Evolutionary conservation across 352 stramenopile species (phyloP).

Genomic region (Globisporangium parvum): DNA sequence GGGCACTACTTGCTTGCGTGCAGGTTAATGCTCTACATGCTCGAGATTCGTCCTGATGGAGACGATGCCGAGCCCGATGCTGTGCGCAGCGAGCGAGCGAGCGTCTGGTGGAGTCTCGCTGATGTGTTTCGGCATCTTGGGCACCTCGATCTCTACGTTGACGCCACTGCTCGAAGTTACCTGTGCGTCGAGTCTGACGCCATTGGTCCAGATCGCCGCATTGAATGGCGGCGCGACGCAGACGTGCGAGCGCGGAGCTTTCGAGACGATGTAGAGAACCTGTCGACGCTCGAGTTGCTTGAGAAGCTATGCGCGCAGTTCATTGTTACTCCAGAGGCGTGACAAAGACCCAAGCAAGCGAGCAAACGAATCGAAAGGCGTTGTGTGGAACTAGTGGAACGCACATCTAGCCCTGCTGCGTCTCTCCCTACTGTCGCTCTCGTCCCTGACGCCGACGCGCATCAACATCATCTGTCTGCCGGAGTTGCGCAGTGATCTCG

Average conservation of each 20-base stretch:
- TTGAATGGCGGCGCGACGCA: conserved; percentile 16
- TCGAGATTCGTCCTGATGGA: conserved; percentile 19
- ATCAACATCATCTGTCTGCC: conserved; percentile 12
- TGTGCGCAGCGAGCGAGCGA: conserved; percentile 12
- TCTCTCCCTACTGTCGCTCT: not conserved
- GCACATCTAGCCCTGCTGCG: too few relatives aligned
- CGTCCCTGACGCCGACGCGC: not conserved
- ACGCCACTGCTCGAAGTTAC: conserved; percentile 26
- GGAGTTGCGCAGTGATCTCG: conserved; percentile 19
- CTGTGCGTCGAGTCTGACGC: not conserved
- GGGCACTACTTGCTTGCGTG: conserved; percentile 58
- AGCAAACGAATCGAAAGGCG: too few relatives aligned
- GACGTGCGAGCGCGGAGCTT: conserved; percentile 12
- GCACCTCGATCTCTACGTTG: conserved; percentile 42
- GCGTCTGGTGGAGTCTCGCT: conserved; percentile 46
- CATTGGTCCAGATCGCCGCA: not conserved
- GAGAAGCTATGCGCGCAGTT: conserved; percentile 22
- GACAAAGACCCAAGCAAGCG: too few relatives aligned
- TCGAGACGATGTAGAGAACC: conserved; percentile 5
- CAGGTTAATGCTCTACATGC: conserved; percentile 34
- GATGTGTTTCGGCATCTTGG: conserved; percentile 62
- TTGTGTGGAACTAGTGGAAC: too few relatives aligned
- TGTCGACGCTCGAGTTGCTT: conserved; percentile 20
- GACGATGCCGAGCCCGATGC: conserved; percentile 1
- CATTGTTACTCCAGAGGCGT: not conserved